These are phyloP conservation scores for Nothophytophthora sp. DNA, from an alignment of 352 stramenopile genomes.

Conservation along the genomic window DNA sequence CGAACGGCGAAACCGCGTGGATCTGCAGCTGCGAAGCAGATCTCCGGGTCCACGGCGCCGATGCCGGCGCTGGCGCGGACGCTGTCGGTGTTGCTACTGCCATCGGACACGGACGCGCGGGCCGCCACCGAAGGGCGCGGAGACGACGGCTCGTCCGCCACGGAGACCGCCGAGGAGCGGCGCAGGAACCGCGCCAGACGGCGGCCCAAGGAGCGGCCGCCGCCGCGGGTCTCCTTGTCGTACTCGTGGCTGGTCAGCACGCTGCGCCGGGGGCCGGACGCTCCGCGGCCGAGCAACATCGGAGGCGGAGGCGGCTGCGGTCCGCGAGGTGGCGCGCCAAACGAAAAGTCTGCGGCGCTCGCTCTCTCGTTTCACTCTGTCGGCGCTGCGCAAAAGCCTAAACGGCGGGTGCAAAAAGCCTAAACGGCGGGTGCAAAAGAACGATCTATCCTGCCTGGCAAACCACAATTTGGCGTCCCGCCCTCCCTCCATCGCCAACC, in stretches of 20 bases:
- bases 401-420: no score
- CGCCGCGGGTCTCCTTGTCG: conserved; percentile 27
- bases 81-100: conserved; percentile 6
- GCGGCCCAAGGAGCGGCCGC: conserved; percentile 50
- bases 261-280: conserved; percentile 23
- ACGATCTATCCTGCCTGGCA: no score
- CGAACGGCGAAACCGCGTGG: conserved; percentile 31
- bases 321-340: conserved; percentile 8
- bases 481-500: no score
- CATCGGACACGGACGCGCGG: no score
- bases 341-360: no score
- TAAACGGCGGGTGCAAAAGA: no score
- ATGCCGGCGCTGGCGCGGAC: conserved; percentile 2
- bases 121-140: no score
- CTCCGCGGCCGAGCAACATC: conserved; percentile 29
- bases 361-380: no score
- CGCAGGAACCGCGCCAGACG: conserved; percentile 50
- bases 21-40: conserved; percentile 44
- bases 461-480: no score
- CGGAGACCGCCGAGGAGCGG: conserved; percentile 38
- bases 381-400: no score
- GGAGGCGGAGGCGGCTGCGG: not conserved
- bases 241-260: conserved; percentile 28
- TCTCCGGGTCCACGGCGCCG: conserved; percentile 47
- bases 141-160: conserved; percentile 12